Percentiles rank a stretch among this genome's conserved stretches.
phyloP scores from a whole-genome alignment of 179 eudicot species.

The Patellifolia procumbens region DNA sequence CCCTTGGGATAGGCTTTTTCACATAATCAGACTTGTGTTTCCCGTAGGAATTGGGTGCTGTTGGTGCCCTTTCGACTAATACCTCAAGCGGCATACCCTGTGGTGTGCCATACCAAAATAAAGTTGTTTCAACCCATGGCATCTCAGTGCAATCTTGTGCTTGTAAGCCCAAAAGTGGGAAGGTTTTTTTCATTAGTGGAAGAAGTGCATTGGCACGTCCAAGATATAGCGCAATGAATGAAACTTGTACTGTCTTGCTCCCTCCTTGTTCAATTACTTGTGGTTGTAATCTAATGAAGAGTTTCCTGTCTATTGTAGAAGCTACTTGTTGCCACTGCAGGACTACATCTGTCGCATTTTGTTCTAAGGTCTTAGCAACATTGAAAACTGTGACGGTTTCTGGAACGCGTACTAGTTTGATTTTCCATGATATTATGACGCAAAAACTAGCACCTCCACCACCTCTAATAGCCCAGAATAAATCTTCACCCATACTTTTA shows the following conservation, averaged over 20 bases:
- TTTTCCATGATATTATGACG: constrained; percentile 34
- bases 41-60: neutral
- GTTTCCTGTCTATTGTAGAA: constrained; percentile 21
- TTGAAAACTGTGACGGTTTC: constrained; percentile 28
- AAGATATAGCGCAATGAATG: constrained; percentile 23
- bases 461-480: constrained; percentile 39
- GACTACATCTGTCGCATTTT: constrained; percentile 28
- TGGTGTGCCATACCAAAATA: constrained; percentile 18
- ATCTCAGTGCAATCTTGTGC: constrained; percentile 29
- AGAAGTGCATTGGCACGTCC: constrained; percentile 25
- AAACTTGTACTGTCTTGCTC: constrained; percentile 18
- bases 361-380: constrained; percentile 19
- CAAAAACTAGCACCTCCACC: constrained; percentile 44
- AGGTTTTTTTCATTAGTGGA: constrained; percentile 13
- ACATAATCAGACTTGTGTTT: constrained; percentile 42
- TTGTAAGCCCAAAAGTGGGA: constrained; percentile 32
- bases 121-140: constrained; percentile 32
- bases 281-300: constrained; percentile 31
- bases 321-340: constrained; percentile 36
- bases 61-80: constrained; percentile 21
- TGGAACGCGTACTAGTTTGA: constrained; percentile 33
- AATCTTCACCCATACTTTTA: constrained; percentile 34
- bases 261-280: constrained; percentile 7
- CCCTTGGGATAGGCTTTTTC: constrained; percentile 28
- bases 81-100: constrained; percentile 3